Evolutionary conservation across 441 rosid species (phyloP).

Genomic region (Adansonia rubrostipa): DNA sequence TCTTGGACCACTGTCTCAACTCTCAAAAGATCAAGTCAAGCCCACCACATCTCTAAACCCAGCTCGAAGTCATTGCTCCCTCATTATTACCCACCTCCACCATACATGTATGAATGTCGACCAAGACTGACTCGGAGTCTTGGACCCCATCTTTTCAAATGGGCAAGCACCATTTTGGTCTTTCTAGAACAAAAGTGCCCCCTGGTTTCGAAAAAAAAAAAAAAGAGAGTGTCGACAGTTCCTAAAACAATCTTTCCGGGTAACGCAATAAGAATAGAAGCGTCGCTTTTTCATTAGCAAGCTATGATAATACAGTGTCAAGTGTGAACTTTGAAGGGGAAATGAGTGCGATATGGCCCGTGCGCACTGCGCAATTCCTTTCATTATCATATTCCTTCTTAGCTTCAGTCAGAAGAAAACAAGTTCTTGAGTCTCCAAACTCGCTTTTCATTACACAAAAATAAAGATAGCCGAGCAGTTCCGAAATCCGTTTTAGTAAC

Average conservation of each 20-base stretch:
- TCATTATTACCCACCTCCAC: background rate
- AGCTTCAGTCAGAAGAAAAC: constrained; percentile 47
- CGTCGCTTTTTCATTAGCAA: constrained; percentile 31
- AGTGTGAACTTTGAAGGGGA: background rate
- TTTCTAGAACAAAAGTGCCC: no score
- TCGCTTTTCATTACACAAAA: background rate
- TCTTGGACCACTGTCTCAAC: background rate
- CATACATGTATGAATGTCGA: background rate
- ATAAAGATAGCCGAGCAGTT: constrained; percentile 24
- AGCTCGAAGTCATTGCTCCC: background rate
- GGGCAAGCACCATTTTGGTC: no score
- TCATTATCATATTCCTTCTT: constrained; percentile 21
- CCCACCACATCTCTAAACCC: background rate
- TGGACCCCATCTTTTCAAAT: no score
- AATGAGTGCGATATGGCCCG: constrained; percentile 32
- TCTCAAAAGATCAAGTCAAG: background rate
- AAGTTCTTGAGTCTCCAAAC: background rate
- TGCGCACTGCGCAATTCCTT: constrained; percentile 33
- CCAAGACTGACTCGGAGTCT: no score
- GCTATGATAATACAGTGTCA: constrained; percentile 28
- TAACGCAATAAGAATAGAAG: background rate
- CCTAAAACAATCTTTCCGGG: background rate
- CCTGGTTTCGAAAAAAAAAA: no score
- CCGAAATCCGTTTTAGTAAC: background rate
- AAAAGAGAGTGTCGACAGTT: background rate